phyloP scores from a whole-genome alignment of 345 rosid species.

The Psidium friedrichsthalianum region DNA sequence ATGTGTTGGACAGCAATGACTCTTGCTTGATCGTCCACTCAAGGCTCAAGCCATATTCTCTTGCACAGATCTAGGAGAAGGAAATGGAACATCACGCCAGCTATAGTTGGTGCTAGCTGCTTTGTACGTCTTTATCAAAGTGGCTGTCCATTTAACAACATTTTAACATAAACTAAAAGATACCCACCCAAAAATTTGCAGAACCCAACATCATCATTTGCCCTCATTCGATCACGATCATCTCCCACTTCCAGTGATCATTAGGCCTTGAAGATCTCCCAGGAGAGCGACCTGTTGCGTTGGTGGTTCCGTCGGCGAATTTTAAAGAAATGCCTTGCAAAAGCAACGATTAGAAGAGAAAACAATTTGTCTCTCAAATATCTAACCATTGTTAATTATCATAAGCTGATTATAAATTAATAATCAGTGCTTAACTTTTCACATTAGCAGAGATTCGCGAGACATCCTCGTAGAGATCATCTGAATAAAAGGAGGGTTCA shows the following conservation, averaged over 20 bases:
- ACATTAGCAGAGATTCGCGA: not conserved
- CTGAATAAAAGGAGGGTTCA: not conserved
- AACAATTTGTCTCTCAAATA: not conserved
- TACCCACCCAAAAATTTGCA: not conserved
- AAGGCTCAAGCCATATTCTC: not conserved
- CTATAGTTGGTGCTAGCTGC: not conserved
- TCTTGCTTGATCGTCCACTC: not conserved
- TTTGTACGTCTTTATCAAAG: not conserved
- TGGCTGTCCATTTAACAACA: not conserved
- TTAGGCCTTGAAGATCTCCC: not conserved
- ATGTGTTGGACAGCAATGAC: not conserved
- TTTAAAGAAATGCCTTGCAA: not conserved
- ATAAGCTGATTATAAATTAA: not conserved
- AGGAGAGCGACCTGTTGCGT: not conserved
- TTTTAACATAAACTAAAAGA: not conserved
- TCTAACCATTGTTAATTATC: not conserved
- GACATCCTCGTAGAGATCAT: not conserved
- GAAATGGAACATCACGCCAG: not conserved
- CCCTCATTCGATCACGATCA: not conserved
- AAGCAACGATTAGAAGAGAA: not conserved
- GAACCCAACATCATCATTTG: not conserved
- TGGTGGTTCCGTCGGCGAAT: not conserved
- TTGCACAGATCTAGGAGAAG: not conserved
- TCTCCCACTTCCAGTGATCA: not conserved
- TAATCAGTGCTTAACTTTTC: not conserved